Conservation (phyloP, 2,329 filamentous ascomycete species). For the Chaetothyriales sp. region DNA sequence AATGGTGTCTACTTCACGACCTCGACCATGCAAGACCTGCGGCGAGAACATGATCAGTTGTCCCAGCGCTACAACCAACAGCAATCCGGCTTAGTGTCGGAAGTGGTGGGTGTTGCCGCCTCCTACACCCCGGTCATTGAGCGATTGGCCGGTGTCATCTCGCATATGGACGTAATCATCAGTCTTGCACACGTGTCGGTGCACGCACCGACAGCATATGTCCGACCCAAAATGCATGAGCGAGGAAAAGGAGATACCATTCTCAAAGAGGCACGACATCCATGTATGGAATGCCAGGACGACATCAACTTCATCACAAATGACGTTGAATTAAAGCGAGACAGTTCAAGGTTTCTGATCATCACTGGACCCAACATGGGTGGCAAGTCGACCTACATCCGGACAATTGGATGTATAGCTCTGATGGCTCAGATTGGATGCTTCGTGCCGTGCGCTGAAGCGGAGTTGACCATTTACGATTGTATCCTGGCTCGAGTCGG, state of each 20-base stretch:
- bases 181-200: slow-evolving; percentile 86
- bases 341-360: slow-evolving; percentile 77
- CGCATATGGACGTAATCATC: slow-evolving; percentile 89
- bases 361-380: slow-evolving; percentile 99
- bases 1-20: slow-evolving; percentile 98
- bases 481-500: slow-evolving; percentile 92
- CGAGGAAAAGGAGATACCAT: slow-evolving; percentile 79
- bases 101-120: slow-evolving; percentile 84
- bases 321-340: slow-evolving; percentile 68
- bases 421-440: slow-evolving; percentile 95
- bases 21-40: slow-evolving; percentile 59
- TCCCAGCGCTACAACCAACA: slow-evolving; percentile 92
- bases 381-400: slow-evolving; percentile 95
- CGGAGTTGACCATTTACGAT: slow-evolving; percentile 91
- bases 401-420: slow-evolving; percentile 91
- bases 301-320: slow-evolving; percentile 98
- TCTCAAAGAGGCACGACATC: slow-evolving; percentile 85
- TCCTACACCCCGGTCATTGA: slow-evolving; percentile 93
- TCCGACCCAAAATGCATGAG: slow-evolving; percentile 77
- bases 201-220: slow-evolving; percentile 82
- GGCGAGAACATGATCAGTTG: slow-evolving; percentile 85
- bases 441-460: slow-evolving; percentile 83
- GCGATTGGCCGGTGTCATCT: slow-evolving; percentile 71
- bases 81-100: slow-evolving; percentile 76
- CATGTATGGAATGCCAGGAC: slow-evolving; percentile 97